Base-by-base conservation (phyloP, 2,329 filamentous ascomycete genomes). In the Colletotrichum sp. region DNA sequence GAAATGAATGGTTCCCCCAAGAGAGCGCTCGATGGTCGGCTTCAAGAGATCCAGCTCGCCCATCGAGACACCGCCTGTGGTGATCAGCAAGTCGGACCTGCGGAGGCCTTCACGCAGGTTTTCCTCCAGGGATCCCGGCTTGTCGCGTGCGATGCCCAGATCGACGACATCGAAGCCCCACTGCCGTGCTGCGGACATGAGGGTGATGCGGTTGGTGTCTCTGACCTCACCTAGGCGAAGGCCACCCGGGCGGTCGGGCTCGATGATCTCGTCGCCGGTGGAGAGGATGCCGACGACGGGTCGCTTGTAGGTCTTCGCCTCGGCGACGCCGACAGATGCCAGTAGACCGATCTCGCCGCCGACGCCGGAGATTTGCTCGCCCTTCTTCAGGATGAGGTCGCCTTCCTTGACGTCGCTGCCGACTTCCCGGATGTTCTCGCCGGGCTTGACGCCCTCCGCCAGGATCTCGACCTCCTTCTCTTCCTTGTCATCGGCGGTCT, bases 11-110 rank as follows among this genome's bases (percentile, higher is more conserved):
- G 93, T 97, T 9, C 97, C 97, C 72, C 96, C 95, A 1, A 99
- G 91, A 2, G 93, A 90, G 57, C 96, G 93, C 87, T 99, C 97
- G 80, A 99, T 95, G 0, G 96, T 99, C 0, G 97, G 96, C 84
- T 99, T 99, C 24, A 99, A 91, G 9, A 99, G 93, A 84, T 99
- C 97, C 4, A 98, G 92, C 85, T 99, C 97, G 72, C 97, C 97
- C 97, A 99, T 99, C 12, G 95, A 98, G 24, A 99, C 97, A 64
- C 97, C 97, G 26, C 97, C 97, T 0, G 95, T 96, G 18, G 97
- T 99, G 81, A 99, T 92, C 74, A 99, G 90, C 15, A 99, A 87
- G 81, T 98, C 96, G 30, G 93, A 93, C 64, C 88, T 88, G 24
- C 94, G 91, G 76, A 99, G 88, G 1, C 94, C 95, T 73, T 92